Evolutionary conservation across 2,329 filamentous ascomycete species (phyloP).

Genomic region (Aspergillus proliferans): DNA sequence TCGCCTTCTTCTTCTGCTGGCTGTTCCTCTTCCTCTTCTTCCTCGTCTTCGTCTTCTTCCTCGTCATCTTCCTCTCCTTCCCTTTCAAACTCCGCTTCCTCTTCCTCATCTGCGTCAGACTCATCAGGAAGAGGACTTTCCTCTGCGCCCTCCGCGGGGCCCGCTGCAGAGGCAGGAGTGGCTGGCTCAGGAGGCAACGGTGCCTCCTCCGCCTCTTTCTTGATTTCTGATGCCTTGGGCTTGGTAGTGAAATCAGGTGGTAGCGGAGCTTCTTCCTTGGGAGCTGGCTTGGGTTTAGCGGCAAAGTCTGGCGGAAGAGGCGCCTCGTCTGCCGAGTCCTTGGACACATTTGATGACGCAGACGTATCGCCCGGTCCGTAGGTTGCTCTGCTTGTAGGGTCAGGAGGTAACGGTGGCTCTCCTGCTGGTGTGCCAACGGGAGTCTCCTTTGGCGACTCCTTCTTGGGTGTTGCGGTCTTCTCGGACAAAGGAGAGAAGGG

Average conservation of each 20-base stretch:
- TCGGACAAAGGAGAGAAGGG: conserved; percentile 28
- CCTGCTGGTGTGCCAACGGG: conserved; percentile 25
- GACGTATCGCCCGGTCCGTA: conserved; percentile 46
- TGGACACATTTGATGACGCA: conserved; percentile 39
- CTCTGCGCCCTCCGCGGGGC: conserved; percentile 14
- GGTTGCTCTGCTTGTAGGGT: conserved; percentile 40
- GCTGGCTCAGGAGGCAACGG: conserved; percentile 23
- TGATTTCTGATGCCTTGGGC: conserved; percentile 6
- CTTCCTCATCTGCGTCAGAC: conserved; percentile 22
- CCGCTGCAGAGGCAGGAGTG: conserved; percentile 7
- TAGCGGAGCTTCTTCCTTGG: conserved; percentile 18
- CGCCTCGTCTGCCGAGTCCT: conserved; percentile 35
- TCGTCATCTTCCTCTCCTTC: conserved; percentile 35
- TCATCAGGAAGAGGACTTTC: conserved; percentile 27
- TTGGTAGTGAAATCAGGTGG: conserved; percentile 18
- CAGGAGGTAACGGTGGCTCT: conserved; percentile 40
- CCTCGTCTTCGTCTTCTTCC: conserved; percentile 38
- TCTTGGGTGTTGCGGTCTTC: conserved; percentile 30
- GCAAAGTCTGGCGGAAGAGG: conserved; percentile 31
- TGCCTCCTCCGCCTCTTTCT: conserved; percentile 10
- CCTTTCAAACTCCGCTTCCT: conserved; percentile 19
- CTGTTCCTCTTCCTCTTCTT: conserved; percentile 40
- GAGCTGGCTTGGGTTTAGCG: conserved; percentile 11
- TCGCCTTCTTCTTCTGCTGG: conserved; percentile 22
- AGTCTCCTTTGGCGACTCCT: conserved; percentile 23